A percentile compares a stretch with the other conserved stretches of the same genome.
phyloP scores from a whole-genome alignment of 2,329 filamentous ascomycete species.

The Xylariaceae sp. region DNA sequence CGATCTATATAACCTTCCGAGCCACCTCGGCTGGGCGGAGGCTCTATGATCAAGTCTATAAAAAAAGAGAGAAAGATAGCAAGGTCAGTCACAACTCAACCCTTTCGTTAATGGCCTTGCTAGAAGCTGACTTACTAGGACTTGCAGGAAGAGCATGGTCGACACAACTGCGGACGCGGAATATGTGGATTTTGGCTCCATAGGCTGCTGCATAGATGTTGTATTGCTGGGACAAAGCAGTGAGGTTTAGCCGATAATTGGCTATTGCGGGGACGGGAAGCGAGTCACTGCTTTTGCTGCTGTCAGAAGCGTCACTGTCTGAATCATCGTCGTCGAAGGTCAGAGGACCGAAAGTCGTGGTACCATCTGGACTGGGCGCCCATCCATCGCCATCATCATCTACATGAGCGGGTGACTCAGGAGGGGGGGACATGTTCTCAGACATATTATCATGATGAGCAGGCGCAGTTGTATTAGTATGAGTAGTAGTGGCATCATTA shows the following conservation, averaged over 20 bases:
- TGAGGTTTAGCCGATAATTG: slow-evolving; percentile 49
- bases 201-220: slow-evolving; percentile 62
- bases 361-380: no score
- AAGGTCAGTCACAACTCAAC: neutral
- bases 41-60: slow-evolving; percentile 44
- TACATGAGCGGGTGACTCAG: no score
- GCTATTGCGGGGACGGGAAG: slow-evolving; percentile 28
- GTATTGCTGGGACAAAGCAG: slow-evolving; percentile 51
- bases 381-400: no score
- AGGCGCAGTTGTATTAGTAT: no score
- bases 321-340: no score
- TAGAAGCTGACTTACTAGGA: slow-evolving; percentile 29
- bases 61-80: neutral
- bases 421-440: no score
- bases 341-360: no score
- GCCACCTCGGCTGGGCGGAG: slow-evolving; percentile 38
- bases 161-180: slow-evolving; percentile 42
- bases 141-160: slow-evolving; percentile 43
- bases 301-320: neutral
- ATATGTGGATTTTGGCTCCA: slow-evolving; percentile 52
- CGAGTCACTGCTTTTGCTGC: neutral
- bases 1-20: slow-evolving; percentile 48
- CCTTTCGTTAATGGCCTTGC: neutral
- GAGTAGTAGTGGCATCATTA: no score
- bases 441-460: no score